Conservation (phyloP, 2,329 filamentous ascomycete genomes). For the Hypoxylon sp. region DNA sequence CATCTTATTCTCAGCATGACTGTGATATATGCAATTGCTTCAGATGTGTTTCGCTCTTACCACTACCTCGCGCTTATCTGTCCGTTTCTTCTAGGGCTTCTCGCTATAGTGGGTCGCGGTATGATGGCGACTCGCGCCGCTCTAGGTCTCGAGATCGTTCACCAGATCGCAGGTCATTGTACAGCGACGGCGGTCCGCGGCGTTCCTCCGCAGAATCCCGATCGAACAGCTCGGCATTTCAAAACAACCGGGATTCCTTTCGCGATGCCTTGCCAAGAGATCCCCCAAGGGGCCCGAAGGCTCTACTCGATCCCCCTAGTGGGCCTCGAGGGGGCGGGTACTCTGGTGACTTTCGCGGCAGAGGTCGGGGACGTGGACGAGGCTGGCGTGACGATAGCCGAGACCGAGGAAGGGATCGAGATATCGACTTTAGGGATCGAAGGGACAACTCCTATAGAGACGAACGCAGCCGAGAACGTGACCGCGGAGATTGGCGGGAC, state of each 20-base stretch:
- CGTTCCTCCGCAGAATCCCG: conserved; percentile 72
- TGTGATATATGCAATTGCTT: neutral
- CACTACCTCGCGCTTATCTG: conserved; percentile 45
- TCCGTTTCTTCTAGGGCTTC: conserved; percentile 58
- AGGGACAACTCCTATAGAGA: conserved; percentile 66
- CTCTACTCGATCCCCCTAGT: conserved; percentile 76
- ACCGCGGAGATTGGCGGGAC: conserved; percentile 63
- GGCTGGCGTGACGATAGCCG: conserved; percentile 73
- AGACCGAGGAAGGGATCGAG: conserved; percentile 70
- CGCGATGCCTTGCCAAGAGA: conserved; percentile 72
- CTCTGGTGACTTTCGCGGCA: conserved; percentile 72
- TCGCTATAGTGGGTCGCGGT: conserved; percentile 69
- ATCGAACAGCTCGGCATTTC: conserved; percentile 70
- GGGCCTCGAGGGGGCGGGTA: conserved; percentile 77
- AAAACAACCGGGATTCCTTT: conserved; percentile 69
- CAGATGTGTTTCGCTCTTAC: neutral
- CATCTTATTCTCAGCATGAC: neutral
- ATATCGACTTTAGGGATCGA: conserved; percentile 69
- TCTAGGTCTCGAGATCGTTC: conserved; percentile 78
- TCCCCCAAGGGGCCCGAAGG: conserved; percentile 85
- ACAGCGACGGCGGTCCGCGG: conserved; percentile 75
- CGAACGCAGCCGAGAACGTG: conserved; percentile 70
- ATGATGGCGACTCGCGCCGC: conserved; percentile 71
- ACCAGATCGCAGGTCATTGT: conserved; percentile 68
- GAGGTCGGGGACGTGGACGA: conserved; percentile 67